Percentiles rank a stretch among this genome's conserved stretches.
Conservation (phyloP, 768 basidiomycete species). For the Auricularia heimuer region DNA sequence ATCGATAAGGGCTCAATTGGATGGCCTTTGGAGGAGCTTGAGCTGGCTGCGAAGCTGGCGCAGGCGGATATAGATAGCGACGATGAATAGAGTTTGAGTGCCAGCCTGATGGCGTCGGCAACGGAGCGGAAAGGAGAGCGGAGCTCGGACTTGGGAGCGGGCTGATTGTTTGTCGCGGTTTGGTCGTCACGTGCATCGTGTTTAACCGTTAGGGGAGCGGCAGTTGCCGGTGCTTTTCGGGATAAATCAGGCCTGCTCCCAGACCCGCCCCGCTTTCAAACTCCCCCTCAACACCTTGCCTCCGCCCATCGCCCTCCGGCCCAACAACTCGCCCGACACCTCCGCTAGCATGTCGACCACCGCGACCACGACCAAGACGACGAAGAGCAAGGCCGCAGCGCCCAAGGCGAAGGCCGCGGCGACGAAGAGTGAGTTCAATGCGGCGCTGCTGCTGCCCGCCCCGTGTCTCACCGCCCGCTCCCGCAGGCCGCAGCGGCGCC, state of each 20-base stretch:
- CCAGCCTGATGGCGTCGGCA: neutral
- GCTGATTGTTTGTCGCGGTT: too few species aligned
- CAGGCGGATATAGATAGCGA: constrained; percentile 55
- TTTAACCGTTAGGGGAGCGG: too few species aligned
- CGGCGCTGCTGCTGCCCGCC: neutral
- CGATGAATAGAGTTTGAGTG: constrained; percentile 35
- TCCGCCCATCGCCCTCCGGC: neutral
- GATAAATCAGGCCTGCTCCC: neutral
- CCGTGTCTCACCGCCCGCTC: constrained; percentile 19
- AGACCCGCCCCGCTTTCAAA: neutral
- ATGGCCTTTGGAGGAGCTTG: constrained; percentile 63
- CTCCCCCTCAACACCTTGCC: neutral
- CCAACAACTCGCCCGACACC: neutral
- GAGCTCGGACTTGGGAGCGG: too few species aligned
- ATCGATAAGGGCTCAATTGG: constrained; percentile 50
- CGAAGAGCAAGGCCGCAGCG: constrained; percentile 7
- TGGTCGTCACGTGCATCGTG: too few species aligned
- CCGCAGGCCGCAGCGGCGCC: constrained; percentile 18
- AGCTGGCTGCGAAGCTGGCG: constrained; percentile 38
- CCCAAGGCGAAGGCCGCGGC: constrained; percentile 9
- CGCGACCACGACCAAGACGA: constrained; percentile 1
- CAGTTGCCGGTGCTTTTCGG: too few species aligned
- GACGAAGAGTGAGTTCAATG: neutral
- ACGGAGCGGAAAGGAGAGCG: too few species aligned
- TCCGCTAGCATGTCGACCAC: constrained; percentile 1